Evolutionary conservation across 2,329 filamentous ascomycete genomes (phyloP).

Genomic region (Fusarium verticillioides): DNA sequence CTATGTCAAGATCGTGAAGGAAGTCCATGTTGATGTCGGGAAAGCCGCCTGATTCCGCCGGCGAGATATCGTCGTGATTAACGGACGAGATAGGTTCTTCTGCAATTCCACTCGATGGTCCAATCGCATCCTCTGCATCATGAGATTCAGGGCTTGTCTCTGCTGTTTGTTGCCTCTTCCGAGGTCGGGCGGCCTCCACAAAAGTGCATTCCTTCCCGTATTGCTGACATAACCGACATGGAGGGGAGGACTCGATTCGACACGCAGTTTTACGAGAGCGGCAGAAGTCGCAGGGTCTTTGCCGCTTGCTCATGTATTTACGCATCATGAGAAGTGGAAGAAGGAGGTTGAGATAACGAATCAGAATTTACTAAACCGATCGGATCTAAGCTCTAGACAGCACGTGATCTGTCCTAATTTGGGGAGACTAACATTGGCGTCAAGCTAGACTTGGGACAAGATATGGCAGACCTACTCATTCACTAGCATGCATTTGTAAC

Average conservation of each 20-base stretch:
- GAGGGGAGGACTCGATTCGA: neutral
- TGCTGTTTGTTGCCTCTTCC: neutral
- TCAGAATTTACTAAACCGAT: neutral
- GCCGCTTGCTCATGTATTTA: conserved; percentile 16
- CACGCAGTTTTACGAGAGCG: neutral
- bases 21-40: neutral
- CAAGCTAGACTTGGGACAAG: no score
- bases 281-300: conserved; percentile 8
- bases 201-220: neutral
- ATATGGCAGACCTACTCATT: neutral
- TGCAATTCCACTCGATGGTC: rapidly evolving
- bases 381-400: neutral
- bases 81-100: rapidly evolving
- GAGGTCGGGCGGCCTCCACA: neutral
- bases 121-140: rapidly evolving
- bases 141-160: neutral
- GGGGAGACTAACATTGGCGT: neutral
- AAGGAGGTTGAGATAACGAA: neutral
- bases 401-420: neutral
- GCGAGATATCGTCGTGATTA: no score
- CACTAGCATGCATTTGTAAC: neutral
- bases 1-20: neutral
- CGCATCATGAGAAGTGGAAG: neutral
- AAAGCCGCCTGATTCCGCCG: no score
- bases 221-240: neutral